Conservation (phyloP, 306 rosid genomes). For the Echinosophora koreensis region DNA sequence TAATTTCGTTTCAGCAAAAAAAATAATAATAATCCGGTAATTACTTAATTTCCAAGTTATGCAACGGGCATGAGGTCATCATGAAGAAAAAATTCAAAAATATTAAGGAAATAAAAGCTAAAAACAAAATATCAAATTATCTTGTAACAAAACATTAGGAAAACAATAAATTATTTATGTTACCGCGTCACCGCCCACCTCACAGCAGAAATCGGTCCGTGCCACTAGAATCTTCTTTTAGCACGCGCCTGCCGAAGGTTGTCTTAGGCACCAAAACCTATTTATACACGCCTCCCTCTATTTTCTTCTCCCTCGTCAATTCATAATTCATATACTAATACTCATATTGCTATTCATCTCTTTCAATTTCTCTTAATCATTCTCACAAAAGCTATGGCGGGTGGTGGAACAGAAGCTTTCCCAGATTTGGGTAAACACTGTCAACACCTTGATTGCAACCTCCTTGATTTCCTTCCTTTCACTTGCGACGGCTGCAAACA, state of each 20-base stretch:
- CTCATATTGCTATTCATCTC: too few species aligned
- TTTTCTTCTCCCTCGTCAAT: background rate
- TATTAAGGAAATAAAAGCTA: too few species aligned
- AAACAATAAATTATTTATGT: too few species aligned
- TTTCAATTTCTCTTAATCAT: background rate
- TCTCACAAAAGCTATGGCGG: constrained; percentile 58
- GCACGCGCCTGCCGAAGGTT: background rate
- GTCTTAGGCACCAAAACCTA: constrained; percentile 53
- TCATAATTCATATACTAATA: background rate
- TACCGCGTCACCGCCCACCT: constrained; percentile 20
- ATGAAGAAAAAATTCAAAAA: too few species aligned
- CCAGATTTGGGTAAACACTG: constrained; percentile 92
- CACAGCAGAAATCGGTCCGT: background rate
- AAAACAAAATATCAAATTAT: too few species aligned
- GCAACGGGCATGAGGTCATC: too few species aligned
- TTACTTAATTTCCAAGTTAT: too few species aligned
- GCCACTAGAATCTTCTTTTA: constrained; percentile 38
- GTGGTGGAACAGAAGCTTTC: constrained; percentile 93
- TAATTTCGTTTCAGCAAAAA: too few species aligned
- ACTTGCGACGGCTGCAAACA: constrained; percentile 73
- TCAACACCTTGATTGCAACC: constrained; percentile 72
- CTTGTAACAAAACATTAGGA: too few species aligned
- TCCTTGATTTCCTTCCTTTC: constrained; percentile 91
- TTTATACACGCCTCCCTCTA: constrained; percentile 9
- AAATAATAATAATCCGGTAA: too few species aligned